phyloP scores from a whole-genome alignment of 805 yeast species.

The Nakazawaea holstii region DNA sequence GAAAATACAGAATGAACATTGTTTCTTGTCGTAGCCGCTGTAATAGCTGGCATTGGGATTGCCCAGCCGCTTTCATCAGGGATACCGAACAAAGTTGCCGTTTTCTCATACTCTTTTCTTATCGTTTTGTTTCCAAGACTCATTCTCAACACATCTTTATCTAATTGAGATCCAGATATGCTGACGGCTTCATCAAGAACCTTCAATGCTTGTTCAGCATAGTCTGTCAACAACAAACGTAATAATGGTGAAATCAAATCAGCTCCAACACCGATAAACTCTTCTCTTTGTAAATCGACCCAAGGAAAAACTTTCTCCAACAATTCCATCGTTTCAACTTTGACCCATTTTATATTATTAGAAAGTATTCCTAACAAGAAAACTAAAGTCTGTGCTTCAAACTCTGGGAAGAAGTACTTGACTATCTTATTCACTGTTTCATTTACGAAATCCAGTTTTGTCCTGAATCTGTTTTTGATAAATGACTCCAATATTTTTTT shows the following conservation, averaged over 20 bases:
- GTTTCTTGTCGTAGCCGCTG: slow-evolving; percentile 83
- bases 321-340: slow-evolving; percentile 70
- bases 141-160: slow-evolving; percentile 87
- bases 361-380: slow-evolving; percentile 74
- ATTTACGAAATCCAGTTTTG: slow-evolving; percentile 82
- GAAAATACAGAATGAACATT: slow-evolving; percentile 94
- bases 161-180: slow-evolving; percentile 88
- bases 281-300: slow-evolving; percentile 71
- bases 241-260: slow-evolving; percentile 88
- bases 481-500: slow-evolving; percentile 73
- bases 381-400: slow-evolving; percentile 68
- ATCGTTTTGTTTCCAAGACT: slow-evolving; percentile 79
- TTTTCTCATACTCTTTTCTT: slow-evolving; percentile 75
- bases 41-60: slow-evolving; percentile 89
- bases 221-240: slow-evolving; percentile 73
- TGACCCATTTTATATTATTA: slow-evolving; percentile 75
- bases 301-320: slow-evolving; percentile 70
- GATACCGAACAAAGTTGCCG: slow-evolving; percentile 88
- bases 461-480: slow-evolving; percentile 73
- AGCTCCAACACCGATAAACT: slow-evolving; percentile 88
- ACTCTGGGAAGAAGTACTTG: slow-evolving; percentile 63
- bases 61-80: slow-evolving; percentile 98
- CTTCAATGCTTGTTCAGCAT: slow-evolving; percentile 82
- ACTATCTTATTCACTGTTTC: slow-evolving; percentile 75
- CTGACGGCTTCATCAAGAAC: slow-evolving; percentile 81